Base-by-base conservation (phyloP, 345 rosid genomes). In the Noccaea caerulescens region DNA sequence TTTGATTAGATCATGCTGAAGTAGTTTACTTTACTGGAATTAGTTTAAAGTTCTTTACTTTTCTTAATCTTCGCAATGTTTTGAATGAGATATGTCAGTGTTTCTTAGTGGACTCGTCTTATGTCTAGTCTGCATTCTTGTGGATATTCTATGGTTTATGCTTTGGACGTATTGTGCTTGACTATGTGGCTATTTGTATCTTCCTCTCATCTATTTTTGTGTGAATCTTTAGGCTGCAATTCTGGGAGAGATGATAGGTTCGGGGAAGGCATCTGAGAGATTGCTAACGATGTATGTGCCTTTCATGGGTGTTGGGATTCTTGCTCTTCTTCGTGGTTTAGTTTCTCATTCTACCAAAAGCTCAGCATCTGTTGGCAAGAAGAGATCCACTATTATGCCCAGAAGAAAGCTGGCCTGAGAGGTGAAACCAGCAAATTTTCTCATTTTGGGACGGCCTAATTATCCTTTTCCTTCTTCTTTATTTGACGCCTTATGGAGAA, bases 251-350 rank as follows among this genome's bases (percentile, higher is more conserved):
- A 57, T 89, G 69, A 7, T 76, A 46, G 80, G 89, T 23, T 91
- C 91, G 0, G 79, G 84, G 53, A 87, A 80, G 70, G 88, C 90
- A 5, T 81, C 94, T 0, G 84, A 89, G 33, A 72, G 62, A 65
- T 67, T 91, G 81, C 27, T 84, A 66, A 79, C 59, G 83, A 32
- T 81, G 78, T 89, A 91, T 59, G 72, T 5, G 32, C 89, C 96
- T 12, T 85, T 91, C 77, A 9, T 83, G 78, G 94, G 83, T 4
- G 45, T 84, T 10, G 84, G 86, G 38, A 63, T 81, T 16, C 50
- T 89, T 44, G 91, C 96, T 8, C 45, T 80, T 58, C 69, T 89
- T 36, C 86, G 94, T 32, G 96, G 97, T 23, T 68, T 93, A 36
- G 56, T 86, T 54, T 52, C 81, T 1, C 52, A 10, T 11, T 58